Evolutionary conservation across 495 filamentous ascomycete genomes (phyloP).

Genomic region (Xylaria longipes): DNA sequence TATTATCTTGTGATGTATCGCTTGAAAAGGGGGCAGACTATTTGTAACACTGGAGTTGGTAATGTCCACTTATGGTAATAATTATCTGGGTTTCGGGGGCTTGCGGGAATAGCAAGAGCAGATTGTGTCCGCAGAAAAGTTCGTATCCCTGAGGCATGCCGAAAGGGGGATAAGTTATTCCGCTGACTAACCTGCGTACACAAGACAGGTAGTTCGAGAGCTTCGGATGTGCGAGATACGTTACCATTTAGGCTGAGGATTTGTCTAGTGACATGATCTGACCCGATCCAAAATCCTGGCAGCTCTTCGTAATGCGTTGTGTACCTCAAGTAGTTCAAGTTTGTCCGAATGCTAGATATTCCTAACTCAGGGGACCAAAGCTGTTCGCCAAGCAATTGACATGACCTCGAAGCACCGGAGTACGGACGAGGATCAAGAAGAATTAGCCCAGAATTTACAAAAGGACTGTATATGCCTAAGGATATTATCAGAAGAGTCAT

Average conservation of each 20-base stretch:
- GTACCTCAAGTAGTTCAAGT: slow-evolving; percentile 50
- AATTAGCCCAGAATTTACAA: slow-evolving; percentile 51
- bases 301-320: slow-evolving; percentile 29
- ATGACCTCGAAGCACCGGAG: slow-evolving; percentile 38
- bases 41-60: no score
- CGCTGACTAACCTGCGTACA: no score
- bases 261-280: slow-evolving; percentile 25
- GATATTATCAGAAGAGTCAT: no score
- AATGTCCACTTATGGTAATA: no score
- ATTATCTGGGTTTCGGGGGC: no score
- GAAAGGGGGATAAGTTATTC: no score
- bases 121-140: no score
- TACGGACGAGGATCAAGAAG: slow-evolving; percentile 41
- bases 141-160: no score
- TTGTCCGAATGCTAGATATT: slow-evolving; percentile 44
- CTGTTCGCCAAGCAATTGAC: slow-evolving; percentile 49
- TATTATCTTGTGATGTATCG: slow-evolving; percentile 45
- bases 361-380: slow-evolving; percentile 49
- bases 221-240: slow-evolving; percentile 24
- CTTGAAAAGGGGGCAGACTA: slow-evolving; percentile 54
- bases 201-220: slow-evolving; percentile 38
- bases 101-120: no score
- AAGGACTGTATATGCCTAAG: no score
- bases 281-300: slow-evolving; percentile 49
- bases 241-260: slow-evolving; percentile 39